These are phyloP conservation scores for Chlorokybus atmophyticus DNA, from an alignment of 139 green algal species.

Conservation along the genomic window DNA sequence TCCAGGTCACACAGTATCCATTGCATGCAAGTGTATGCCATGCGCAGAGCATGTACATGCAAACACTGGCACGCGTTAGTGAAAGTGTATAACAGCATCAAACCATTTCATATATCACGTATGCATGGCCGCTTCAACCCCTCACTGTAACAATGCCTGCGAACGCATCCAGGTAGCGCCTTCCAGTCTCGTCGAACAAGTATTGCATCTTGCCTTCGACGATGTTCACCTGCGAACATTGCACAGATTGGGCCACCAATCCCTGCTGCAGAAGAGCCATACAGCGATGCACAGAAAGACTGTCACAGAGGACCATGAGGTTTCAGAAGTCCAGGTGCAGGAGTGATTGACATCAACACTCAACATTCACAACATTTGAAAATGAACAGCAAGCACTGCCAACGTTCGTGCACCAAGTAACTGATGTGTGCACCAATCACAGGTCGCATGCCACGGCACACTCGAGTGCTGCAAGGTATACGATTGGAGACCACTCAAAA, in stretches of 20 bases:
- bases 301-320: neutral
- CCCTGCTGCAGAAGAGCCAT: no score
- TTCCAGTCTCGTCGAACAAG: slow-evolving; percentile 81
- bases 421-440: no score
- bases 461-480: no score
- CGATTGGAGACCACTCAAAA: no score
- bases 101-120: slow-evolving; percentile 51
- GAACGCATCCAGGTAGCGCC: slow-evolving; percentile 86
- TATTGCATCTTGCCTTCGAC: slow-evolving; percentile 94
- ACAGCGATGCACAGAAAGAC: no score
- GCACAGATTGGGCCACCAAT: no score
- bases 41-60: no score
- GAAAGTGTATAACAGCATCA: no score
- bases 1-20: no score
- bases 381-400: neutral
- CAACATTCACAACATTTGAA: neutral
- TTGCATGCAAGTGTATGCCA: no score
- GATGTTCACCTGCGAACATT: slow-evolving; percentile 59
- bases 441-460: no score
- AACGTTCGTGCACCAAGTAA: neutral
- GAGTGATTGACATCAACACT: neutral
- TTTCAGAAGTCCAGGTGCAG: neutral
- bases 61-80: no score
- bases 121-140: slow-evolving; percentile 68
- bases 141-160: slow-evolving; percentile 94